A percentile compares a stretch with the other conserved stretches of the same genome.
phyloP scores from a whole-genome alignment of 257 asterid species.

The Przewalskia tangutica region DNA sequence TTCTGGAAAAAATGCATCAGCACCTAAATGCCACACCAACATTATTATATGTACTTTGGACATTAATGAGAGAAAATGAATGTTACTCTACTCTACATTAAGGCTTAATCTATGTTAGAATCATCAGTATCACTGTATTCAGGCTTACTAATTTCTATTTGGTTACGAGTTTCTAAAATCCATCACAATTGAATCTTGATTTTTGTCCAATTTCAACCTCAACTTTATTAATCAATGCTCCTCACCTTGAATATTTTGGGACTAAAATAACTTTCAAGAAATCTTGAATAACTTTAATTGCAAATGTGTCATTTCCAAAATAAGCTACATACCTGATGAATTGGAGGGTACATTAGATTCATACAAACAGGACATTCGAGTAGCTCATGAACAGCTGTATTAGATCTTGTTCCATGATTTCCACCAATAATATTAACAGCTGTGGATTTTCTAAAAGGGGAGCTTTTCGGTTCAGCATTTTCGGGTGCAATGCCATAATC shows the following conservation, averaged over 20 bases:
- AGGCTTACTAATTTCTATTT: neutral
- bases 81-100: neutral
- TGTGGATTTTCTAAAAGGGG: conserved; percentile 35
- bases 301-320: neutral
- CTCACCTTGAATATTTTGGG: neutral
- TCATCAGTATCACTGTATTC: neutral
- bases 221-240: neutral
- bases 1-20: neutral
- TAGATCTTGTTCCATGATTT: conserved; percentile 32
- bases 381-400: conserved; percentile 60
- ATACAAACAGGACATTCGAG: conserved; percentile 70
- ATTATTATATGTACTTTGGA: neutral
- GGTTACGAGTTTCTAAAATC: neutral
- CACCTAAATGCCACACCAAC: neutral
- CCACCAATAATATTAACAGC: conserved; percentile 22
- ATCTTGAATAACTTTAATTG: neutral
- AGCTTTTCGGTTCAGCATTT: conserved; percentile 30
- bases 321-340: conserved; percentile 48
- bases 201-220: conserved; percentile 1
- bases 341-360: conserved; percentile 67
- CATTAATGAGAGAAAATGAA: neutral
- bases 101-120: neutral
- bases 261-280: neutral
- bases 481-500: conserved; percentile 38
- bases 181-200: neutral